A percentile compares a stretch with the other conserved stretches of the same genome.
These are phyloP conservation scores for Ascochyta viciae-villosae DNA, from an alignment of 2,329 filamentous ascomycete genomes.

Conservation along the genomic window DNA sequence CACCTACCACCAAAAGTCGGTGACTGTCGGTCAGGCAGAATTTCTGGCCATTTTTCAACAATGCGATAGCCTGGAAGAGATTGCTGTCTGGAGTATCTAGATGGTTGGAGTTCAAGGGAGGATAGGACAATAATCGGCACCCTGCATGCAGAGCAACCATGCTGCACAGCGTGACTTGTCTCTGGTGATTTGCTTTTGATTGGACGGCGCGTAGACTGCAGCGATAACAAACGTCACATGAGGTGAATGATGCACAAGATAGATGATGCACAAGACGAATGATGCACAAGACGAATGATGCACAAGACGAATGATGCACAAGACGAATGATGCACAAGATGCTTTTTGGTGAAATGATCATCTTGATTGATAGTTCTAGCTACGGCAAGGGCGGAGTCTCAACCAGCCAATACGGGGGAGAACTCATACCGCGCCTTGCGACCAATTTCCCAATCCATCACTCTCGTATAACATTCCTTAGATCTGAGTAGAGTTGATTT, in stretches of 20 bases:
- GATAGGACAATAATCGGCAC: conserved; percentile 6
- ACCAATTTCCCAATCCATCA: conserved; percentile 13
- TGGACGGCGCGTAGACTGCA: conserved; percentile 21
- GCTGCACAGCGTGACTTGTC: conserved; percentile 14
- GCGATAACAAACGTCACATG: conserved; percentile 30
- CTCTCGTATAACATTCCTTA: conserved; percentile 12
- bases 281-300: too few relatives aligned
- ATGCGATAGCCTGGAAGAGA: conserved; percentile 9
- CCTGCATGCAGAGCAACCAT: conserved; percentile 9
- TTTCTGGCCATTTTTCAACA: conserved; percentile 7
- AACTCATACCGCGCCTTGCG: conserved; percentile 28
- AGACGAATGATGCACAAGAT: conserved; percentile 12
- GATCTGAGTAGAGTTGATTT: conserved; percentile 19
- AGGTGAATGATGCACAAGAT: conserved; percentile 9
- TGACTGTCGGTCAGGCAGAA: conserved; percentile 18
- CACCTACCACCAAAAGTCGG: conserved; percentile 15
- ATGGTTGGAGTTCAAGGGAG: neutral
- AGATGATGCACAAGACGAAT: conserved; percentile 9
- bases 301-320: conserved; percentile 13
- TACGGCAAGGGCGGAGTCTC: conserved; percentile 34
- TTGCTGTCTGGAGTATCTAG: neutral
- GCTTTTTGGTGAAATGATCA: conserved; percentile 23
- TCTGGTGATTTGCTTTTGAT: conserved; percentile 17
- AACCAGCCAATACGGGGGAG: conserved; percentile 31
- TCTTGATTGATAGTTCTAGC: conserved; percentile 32